A percentile compares a stretch with the other conserved stretches of the same genome.
phyloP scores from a whole-genome alignment of 352 stramenopile genomes.

The Globisporangium lucens region DNA sequence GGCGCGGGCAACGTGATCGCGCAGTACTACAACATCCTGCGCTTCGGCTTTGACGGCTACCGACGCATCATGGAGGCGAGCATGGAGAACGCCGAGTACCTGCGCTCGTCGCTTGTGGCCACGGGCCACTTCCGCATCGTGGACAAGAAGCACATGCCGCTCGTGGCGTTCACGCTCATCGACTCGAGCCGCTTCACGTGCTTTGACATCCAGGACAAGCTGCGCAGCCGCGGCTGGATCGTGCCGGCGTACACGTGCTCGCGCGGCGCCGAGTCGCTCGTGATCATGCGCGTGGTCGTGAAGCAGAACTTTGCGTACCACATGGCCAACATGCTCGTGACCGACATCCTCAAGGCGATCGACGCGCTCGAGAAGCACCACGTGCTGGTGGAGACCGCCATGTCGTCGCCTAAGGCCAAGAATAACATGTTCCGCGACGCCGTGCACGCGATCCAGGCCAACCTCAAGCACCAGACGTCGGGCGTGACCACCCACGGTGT shows the following conservation, averaged over 20 bases:
- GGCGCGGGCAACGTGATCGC: conserved; percentile 86
- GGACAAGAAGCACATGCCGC: conserved; percentile 89
- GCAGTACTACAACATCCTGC: conserved; percentile 94
- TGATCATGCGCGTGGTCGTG: conserved; percentile 90
- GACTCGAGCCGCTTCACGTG: conserved; percentile 79
- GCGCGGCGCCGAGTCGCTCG: conserved; percentile 70
- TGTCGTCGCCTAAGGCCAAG: conserved; percentile 76
- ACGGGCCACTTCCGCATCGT: conserved; percentile 88
- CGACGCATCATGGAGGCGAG: conserved; percentile 86
- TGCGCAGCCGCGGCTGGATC: conserved; percentile 87
- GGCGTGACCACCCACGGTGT: conserved; percentile 78
- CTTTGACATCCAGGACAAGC: conserved; percentile 90
- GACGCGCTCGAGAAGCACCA: conserved; percentile 77
- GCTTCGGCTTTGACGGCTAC: conserved; percentile 90
- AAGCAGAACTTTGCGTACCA: conserved; percentile 90
- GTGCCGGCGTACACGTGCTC: conserved; percentile 89
- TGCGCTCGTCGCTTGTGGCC: conserved; percentile 66
- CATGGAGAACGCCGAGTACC: conserved; percentile 82
- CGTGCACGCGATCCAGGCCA: conserved; percentile 61
- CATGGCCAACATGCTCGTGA: conserved; percentile 88
- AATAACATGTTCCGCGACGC: conserved; percentile 66
- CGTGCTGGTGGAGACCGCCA: conserved; percentile 65
- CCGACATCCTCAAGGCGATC: conserved; percentile 85
- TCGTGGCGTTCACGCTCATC: conserved; percentile 86
- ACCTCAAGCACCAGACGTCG: conserved; percentile 73